Evolutionary conservation across 2,329 filamentous ascomycete species (phyloP).

Genomic region (Neonectria punicea): DNA sequence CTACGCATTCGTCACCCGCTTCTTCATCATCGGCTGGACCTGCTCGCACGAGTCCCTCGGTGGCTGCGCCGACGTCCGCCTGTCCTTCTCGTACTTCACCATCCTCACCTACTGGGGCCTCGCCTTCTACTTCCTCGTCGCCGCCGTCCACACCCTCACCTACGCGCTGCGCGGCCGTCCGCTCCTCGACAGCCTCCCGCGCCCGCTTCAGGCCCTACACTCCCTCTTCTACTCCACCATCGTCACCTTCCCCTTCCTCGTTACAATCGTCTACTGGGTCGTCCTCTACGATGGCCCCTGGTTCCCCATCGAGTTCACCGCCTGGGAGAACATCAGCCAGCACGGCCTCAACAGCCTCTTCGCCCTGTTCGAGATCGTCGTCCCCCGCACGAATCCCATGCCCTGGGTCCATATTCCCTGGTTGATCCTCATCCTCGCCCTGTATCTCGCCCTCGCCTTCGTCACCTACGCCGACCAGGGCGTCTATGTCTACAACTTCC

Average conservation of each 20-base stretch:
- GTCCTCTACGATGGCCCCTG: slow-evolving; percentile 65
- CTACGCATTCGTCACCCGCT: slow-evolving; percentile 76
- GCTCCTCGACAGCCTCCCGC: slow-evolving; percentile 69
- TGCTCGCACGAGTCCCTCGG: slow-evolving; percentile 60
- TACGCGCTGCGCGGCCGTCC: slow-evolving; percentile 68
- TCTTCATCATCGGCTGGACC: slow-evolving; percentile 76
- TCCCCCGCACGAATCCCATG: slow-evolving; percentile 72
- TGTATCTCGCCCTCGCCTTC: slow-evolving; percentile 81
- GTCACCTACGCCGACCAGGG: slow-evolving; percentile 74
- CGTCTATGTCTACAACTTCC: slow-evolving; percentile 82
- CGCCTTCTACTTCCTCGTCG: slow-evolving; percentile 79
- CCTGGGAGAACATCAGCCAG: slow-evolving; percentile 76
- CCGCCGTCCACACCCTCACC: slow-evolving; percentile 73
- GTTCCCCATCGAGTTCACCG: slow-evolving; percentile 61
- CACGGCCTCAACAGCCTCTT: slow-evolving; percentile 80
- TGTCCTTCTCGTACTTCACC: slow-evolving; percentile 85
- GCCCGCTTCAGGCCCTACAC: slow-evolving; percentile 72
- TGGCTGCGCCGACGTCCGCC: slow-evolving; percentile 58
- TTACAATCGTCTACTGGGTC: slow-evolving; percentile 77
- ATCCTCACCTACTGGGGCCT: slow-evolving; percentile 84
- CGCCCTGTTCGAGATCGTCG: slow-evolving; percentile 78
- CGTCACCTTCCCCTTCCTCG: slow-evolving; percentile 73
- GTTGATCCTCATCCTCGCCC: slow-evolving; percentile 74
- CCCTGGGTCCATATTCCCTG: slow-evolving; percentile 72
- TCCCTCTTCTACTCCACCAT: slow-evolving; percentile 71